Conservation (phyloP, 176 grass and related monocot species). For the Oryza glaberrima region DNA sequence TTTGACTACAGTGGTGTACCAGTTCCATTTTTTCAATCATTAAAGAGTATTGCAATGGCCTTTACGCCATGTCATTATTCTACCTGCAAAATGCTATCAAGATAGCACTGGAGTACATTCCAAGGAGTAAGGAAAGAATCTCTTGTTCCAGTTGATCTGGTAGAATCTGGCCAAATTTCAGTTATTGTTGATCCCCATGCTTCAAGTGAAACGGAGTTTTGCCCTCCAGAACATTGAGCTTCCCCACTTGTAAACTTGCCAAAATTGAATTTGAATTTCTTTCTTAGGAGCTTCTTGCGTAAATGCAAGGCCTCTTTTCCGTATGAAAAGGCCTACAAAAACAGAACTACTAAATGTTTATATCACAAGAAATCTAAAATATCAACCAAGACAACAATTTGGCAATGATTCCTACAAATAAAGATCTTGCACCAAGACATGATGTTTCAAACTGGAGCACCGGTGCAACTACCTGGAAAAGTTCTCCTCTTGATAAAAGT, state of each 20-base stretch:
- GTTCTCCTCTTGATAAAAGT: slow-evolving; percentile 58
- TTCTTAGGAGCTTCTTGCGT: slow-evolving; percentile 72
- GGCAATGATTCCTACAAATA: slow-evolving; percentile 4
- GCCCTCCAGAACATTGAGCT: slow-evolving; percentile 13
- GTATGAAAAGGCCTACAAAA: slow-evolving; percentile 71
- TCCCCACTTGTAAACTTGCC: slow-evolving; percentile 25
- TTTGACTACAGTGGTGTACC: not conserved
- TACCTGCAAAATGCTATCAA: slow-evolving; percentile 98
- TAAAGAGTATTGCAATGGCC: not conserved
- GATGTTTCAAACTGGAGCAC: slow-evolving; percentile 13
- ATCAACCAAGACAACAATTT: not conserved
- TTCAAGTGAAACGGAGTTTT: slow-evolving; percentile 57
- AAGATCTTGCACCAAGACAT: not conserved
- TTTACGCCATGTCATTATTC: not conserved
- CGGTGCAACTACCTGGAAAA: slow-evolving; percentile 57
- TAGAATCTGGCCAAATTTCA: slow-evolving; percentile 70
- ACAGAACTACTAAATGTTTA: slow-evolving; percentile 12
- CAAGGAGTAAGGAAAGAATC: slow-evolving; percentile 78
- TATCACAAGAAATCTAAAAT: slow-evolving; percentile 26
- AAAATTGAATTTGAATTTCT: slow-evolving; percentile 62
- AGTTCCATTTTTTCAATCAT: slow-evolving; percentile 33
- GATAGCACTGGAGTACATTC: slow-evolving; percentile 78
- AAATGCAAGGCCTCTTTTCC: slow-evolving; percentile 71
- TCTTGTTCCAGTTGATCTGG: slow-evolving; percentile 35
- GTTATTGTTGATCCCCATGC: slow-evolving; percentile 52